phyloP scores from a whole-genome alignment of 768 basidiomycete species.

The Tulasnella sp. region DNA sequence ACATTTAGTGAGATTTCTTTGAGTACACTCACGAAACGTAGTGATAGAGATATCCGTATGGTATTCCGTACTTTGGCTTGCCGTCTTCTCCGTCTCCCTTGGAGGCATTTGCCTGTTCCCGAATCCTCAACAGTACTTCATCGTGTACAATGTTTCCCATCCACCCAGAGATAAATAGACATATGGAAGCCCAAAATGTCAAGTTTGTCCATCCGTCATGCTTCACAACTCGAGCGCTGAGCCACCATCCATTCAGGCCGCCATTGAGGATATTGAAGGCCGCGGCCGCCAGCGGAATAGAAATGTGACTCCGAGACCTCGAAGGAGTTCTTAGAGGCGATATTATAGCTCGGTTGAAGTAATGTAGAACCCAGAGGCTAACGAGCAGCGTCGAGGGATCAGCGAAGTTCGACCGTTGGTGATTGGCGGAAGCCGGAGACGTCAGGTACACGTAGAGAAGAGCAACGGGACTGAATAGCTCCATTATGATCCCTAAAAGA shows the following conservation, averaged over 20 bases:
- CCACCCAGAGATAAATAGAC: conserved; percentile 64
- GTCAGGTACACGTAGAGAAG: not conserved
- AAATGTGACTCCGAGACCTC: conserved; percentile 64
- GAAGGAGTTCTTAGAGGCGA: conserved; percentile 74
- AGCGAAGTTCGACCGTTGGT: not conserved
- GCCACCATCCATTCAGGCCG: conserved; percentile 56
- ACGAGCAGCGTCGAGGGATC: conserved; percentile 46
- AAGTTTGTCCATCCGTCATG: conserved; percentile 18
- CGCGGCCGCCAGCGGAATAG: conserved; percentile 48
- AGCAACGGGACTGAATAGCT: not conserved
- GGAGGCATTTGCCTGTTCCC: conserved; percentile 44
- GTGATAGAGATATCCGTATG: conserved; percentile 67
- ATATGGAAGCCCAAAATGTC: conserved; percentile 54
- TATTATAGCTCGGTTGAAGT: conserved; percentile 71
- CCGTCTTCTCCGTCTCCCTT: conserved; percentile 30
- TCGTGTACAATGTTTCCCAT: conserved; percentile 80
- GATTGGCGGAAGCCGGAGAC: not conserved
- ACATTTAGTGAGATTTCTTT: not conserved
- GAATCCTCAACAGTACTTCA: conserved; percentile 76
- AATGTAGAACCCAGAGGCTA: conserved; percentile 61
- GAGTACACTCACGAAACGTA: conserved; percentile 46
- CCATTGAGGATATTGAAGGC: conserved; percentile 70
- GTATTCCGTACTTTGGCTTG: conserved; percentile 59
- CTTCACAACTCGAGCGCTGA: conserved; percentile 50
- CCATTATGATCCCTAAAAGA: conserved; percentile 5